These are phyloP conservation scores for Aspergillus hiratsukae DNA, from an alignment of 2,329 filamentous ascomycete genomes.

Conservation along the genomic window DNA sequence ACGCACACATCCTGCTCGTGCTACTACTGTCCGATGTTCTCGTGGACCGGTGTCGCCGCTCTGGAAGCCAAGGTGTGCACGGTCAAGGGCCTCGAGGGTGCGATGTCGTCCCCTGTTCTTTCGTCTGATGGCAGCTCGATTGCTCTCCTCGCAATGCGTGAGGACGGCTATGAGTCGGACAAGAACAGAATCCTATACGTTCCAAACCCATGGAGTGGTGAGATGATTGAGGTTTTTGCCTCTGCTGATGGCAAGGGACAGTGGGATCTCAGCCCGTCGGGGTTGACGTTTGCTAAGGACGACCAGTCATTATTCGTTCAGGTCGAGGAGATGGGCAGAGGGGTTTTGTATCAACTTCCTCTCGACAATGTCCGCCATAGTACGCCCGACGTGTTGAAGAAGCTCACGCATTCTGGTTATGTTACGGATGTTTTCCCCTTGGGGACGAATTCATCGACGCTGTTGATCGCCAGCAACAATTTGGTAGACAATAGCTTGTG, in stretches of 20 bases:
- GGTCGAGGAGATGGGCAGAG: constrained; percentile 40
- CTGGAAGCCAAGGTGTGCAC: constrained; percentile 30
- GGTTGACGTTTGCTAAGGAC: constrained; percentile 39
- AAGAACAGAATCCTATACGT: constrained; percentile 44
- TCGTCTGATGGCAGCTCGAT: constrained; percentile 42
- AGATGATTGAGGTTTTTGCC: constrained; percentile 37
- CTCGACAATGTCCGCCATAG: constrained; percentile 25
- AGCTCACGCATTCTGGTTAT: constrained; percentile 39
- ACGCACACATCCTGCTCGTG: constrained; percentile 44
- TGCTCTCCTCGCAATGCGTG: constrained; percentile 41
- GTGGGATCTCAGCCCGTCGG: constrained; percentile 42
- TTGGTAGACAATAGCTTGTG: constrained; percentile 44
- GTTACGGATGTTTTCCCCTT: constrained; percentile 38
- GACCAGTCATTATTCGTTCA: constrained; percentile 39
- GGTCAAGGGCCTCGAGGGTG: constrained; percentile 36
- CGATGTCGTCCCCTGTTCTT: constrained; percentile 43
- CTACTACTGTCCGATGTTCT: constrained; percentile 43
- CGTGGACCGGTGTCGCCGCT: constrained; percentile 34
- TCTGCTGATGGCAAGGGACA: constrained; percentile 33
- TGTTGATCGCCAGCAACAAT: constrained; percentile 42
- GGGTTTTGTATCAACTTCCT: constrained; percentile 40
- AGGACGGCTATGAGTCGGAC: constrained; percentile 46
- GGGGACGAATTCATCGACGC: constrained; percentile 29
- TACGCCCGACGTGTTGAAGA: constrained; percentile 29
- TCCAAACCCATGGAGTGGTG: constrained; percentile 38